Percentiles rank a stretch among this genome's conserved stretches.
These are phyloP conservation scores for Alternaria atra DNA, from an alignment of 2,329 filamentous ascomycete species.

Conservation along the genomic window DNA sequence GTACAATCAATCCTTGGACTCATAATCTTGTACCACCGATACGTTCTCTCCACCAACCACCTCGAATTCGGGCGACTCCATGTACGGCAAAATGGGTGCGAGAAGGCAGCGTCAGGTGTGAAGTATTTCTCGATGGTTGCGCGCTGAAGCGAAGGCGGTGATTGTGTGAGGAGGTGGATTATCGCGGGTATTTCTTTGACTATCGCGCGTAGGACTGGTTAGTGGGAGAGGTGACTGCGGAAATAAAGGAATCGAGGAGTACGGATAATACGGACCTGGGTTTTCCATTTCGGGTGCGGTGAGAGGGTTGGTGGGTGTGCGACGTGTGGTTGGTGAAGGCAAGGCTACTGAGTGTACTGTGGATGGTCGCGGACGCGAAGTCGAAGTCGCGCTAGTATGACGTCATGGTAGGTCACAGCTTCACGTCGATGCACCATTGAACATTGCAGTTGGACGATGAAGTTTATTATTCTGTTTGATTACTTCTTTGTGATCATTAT, in stretches of 20 bases:
- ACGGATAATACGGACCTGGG: conserved; percentile 31
- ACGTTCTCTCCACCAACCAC: conserved; percentile 73
- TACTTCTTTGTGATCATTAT: not conserved
- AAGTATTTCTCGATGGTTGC: conserved; percentile 76
- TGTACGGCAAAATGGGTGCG: conserved; percentile 80
- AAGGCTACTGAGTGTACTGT: conserved; percentile 1
- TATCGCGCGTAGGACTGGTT: conserved; percentile 18
- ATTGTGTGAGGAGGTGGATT: conserved; percentile 74
- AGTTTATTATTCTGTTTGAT: not conserved
- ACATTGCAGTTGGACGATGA: not conserved
- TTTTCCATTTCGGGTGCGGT: conserved; percentile 30
- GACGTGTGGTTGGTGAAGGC: not conserved
- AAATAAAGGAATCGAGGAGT: not conserved
- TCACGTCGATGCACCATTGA: not conserved
- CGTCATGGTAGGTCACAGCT: conserved; percentile 10
- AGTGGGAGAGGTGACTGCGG: too few species aligned
- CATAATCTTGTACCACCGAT: conserved; percentile 78
- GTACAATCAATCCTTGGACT: conserved; percentile 75
- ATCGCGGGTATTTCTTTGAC: conserved; percentile 70
- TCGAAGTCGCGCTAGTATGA: conserved; percentile 15
- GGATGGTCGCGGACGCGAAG: conserved; percentile 13
- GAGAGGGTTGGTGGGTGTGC: not conserved
- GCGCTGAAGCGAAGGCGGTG: conserved; percentile 71
- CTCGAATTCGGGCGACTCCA: conserved; percentile 69
- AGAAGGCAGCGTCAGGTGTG: conserved; percentile 74